phyloP scores from a whole-genome alignment of 257 asterid species.

The Mentha longifolia region DNA sequence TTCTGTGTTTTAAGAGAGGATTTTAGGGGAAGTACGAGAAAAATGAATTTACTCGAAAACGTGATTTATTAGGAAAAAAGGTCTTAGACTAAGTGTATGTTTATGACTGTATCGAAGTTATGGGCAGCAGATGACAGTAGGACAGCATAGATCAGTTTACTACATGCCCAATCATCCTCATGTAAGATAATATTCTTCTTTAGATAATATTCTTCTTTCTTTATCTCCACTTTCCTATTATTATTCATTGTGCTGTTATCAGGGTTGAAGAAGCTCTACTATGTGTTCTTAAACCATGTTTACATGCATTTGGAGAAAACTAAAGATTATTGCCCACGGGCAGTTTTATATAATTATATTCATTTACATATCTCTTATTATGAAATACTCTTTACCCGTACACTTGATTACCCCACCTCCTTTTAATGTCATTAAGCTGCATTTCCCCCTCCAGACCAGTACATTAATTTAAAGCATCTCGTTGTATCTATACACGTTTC shows the following conservation, averaged over 20 bases:
- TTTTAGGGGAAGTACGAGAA: neutral
- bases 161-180: constrained; percentile 82
- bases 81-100: neutral
- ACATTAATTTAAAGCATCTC: neutral
- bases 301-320: neutral
- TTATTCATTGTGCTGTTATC: neutral
- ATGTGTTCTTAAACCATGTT: neutral
- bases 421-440: neutral
- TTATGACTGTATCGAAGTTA: constrained; percentile 26
- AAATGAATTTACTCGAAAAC: neutral
- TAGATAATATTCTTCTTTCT: constrained; percentile 1
- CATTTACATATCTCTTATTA: too few species aligned
- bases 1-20: neutral
- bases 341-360: too few species aligned
- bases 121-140: constrained; percentile 88
- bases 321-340: too few species aligned
- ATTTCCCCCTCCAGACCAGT: neutral
- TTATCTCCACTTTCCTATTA: constrained; percentile 4
- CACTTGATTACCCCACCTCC: neutral
- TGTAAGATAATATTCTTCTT: constrained; percentile 80
- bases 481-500: neutral
- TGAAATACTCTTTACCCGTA: neutral
- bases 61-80: neutral
- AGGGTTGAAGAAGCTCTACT: too few species aligned
- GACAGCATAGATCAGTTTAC: constrained; percentile 80